Evolutionary conservation across 257 asterid genomes (phyloP).

Genomic region (Cinchona pubescens): DNA sequence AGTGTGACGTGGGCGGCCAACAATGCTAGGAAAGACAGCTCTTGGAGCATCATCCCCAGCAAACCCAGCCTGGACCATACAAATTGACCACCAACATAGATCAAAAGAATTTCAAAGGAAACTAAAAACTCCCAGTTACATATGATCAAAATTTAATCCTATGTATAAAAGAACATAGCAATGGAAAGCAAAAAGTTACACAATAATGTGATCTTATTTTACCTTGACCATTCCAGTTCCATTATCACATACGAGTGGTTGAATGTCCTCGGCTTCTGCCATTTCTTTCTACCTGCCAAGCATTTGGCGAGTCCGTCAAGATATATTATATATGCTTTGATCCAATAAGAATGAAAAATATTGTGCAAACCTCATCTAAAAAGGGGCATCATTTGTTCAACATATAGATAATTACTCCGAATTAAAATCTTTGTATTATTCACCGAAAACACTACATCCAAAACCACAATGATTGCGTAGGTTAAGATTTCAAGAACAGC

Average conservation of each 20-base stretch:
- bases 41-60: slow-evolving; percentile 35
- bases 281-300: slow-evolving; percentile 19
- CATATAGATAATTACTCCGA: not conserved
- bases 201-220: slow-evolving; percentile 1
- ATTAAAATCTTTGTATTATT: not conserved
- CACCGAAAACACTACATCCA: no score
- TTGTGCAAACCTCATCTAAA: not conserved
- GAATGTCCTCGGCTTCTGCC: slow-evolving; percentile 29
- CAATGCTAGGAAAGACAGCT: slow-evolving; percentile 27
- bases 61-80: slow-evolving; percentile 25
- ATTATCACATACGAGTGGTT: slow-evolving; percentile 32
- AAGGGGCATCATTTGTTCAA: not conserved
- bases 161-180: not conserved
- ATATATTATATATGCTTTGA: not conserved
- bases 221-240: slow-evolving; percentile 35
- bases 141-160: not conserved
- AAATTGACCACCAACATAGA: not conserved
- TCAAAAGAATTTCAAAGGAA: not conserved
- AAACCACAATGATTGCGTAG: not conserved
- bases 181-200: not conserved
- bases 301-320: not conserved
- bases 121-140: not conserved
- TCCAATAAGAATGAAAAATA: not conserved
- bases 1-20: slow-evolving; percentile 22
- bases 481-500: not conserved